These are phyloP conservation scores for Geum urbanum DNA, from an alignment of 306 rosid genomes.

Conservation along the genomic window DNA sequence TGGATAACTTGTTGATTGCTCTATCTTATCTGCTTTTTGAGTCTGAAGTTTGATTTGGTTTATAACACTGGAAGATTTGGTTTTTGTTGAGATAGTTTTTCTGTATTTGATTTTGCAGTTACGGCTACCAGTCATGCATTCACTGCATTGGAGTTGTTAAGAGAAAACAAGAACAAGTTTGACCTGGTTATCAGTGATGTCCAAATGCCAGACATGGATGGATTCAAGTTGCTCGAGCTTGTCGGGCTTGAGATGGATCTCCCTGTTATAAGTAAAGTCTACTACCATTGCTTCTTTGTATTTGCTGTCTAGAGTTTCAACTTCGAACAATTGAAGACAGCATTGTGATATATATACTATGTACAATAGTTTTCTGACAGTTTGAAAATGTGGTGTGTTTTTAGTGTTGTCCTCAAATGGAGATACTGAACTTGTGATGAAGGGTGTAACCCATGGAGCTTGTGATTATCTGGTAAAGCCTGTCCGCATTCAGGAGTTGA, in stretches of 20 bases:
- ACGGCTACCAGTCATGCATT: slow-evolving; percentile 78
- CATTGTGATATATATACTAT: not conserved
- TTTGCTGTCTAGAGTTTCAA: not conserved
- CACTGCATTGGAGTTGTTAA: slow-evolving; percentile 67
- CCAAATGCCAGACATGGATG: slow-evolving; percentile 99
- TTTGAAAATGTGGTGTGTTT: slow-evolving; percentile 15
- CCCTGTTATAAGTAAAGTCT: slow-evolving; percentile 84
- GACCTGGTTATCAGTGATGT: slow-evolving; percentile 97
- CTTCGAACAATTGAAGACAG: not conserved
- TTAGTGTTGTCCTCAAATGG: slow-evolving; percentile 89
- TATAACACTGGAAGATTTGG: not conserved
- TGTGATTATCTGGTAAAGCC: slow-evolving; percentile 96
- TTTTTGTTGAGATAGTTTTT: slow-evolving; percentile 7
- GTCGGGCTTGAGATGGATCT: slow-evolving; percentile 99
- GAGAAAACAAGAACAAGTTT: slow-evolving; percentile 76
- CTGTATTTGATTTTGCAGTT: slow-evolving; percentile 51
- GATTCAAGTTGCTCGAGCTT: slow-evolving; percentile 93
- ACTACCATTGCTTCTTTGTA: slow-evolving; percentile 8
- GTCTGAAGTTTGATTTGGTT: not conserved
- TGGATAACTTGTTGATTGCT: slow-evolving; percentile 5
- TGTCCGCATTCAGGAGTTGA: slow-evolving; percentile 85
- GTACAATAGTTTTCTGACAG: not conserved
- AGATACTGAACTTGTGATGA: slow-evolving; percentile 85
- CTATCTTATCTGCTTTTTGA: slow-evolving; percentile 3
- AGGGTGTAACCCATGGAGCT: slow-evolving; percentile 96